Evolutionary conservation across 2,329 filamentous ascomycete species (phyloP).

Genomic region (Nemania diffusa): DNA sequence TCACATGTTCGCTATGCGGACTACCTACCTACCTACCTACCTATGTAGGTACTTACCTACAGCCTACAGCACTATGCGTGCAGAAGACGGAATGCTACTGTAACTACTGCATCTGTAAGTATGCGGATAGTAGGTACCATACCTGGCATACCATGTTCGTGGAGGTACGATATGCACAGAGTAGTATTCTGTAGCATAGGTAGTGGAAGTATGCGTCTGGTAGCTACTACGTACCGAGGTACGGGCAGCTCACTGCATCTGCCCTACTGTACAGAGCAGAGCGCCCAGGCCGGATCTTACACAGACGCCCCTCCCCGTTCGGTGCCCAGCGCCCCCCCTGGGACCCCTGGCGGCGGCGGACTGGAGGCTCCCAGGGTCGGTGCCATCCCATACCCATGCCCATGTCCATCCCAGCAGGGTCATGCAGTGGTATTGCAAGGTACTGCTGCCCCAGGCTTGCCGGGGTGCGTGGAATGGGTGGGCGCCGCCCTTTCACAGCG

Average conservation of each 20-base stretch:
- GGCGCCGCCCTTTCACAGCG: conserved; percentile 31
- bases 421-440: conserved; percentile 20
- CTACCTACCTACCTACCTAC: no score
- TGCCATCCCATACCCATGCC: no score
- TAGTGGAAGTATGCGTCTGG: conserved; percentile 15
- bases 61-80: no score
- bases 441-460: conserved; percentile 26
- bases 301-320: conserved; percentile 29
- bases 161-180: no score
- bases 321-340: conserved; percentile 14
- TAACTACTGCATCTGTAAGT: no score
- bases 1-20: no score
- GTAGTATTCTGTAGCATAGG: not conserved
- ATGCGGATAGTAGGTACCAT: no score
- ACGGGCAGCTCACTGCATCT: conserved; percentile 18
- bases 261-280: no score
- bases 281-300: conserved; percentile 16
- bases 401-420: no score
- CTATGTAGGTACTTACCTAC: no score
- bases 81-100: no score
- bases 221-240: conserved; percentile 26
- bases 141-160: no score
- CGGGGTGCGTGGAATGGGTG: conserved; percentile 22
- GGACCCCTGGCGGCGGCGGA: conserved; percentile 13
- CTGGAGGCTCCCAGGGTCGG: conserved; percentile 24